These are phyloP conservation scores for Clavispora carvajalis DNA, from an alignment of 805 yeast species.

Conservation along the genomic window DNA sequence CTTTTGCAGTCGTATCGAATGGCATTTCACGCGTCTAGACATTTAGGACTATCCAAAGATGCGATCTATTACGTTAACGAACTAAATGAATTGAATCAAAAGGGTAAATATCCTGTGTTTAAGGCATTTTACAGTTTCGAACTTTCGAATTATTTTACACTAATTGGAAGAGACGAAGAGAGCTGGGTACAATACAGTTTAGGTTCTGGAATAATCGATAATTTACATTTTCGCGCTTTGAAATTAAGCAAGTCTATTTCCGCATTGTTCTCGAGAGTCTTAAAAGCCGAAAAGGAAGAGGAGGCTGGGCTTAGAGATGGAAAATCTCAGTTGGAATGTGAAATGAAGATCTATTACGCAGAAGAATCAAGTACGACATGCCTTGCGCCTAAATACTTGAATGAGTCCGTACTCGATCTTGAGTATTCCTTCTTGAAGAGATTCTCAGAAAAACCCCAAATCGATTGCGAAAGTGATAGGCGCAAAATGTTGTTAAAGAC, in stretches of 20 bases:
- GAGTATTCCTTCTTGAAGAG: slow-evolving; percentile 1
- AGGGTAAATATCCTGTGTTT: slow-evolving; percentile 20
- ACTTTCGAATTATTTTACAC: slow-evolving; percentile 6
- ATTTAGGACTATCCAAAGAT: slow-evolving; percentile 55
- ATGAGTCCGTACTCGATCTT: not conserved
- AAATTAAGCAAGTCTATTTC: not conserved
- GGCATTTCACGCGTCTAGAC: slow-evolving; percentile 36
- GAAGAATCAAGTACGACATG: not conserved
- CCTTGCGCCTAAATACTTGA: not conserved
- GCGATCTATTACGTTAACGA: slow-evolving; percentile 52
- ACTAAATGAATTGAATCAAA: slow-evolving; percentile 32
- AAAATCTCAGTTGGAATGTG: not conserved
- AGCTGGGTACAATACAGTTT: slow-evolving; percentile 1
- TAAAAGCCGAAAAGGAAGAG: not conserved
- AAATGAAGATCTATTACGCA: not conserved
- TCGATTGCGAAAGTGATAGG: not conserved
- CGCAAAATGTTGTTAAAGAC: not conserved
- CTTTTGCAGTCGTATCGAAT: slow-evolving; percentile 35
- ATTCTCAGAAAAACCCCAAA: not conserved
- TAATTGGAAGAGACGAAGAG: slow-evolving; percentile 11
- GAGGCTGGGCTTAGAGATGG: not conserved
- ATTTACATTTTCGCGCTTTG: not conserved
- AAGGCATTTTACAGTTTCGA: slow-evolving; percentile 15
- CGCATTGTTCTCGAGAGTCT: not conserved
- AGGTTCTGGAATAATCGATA: not conserved